Conservation (phyloP, 148 eudicot species). For the Talinum fruticosum region DNA sequence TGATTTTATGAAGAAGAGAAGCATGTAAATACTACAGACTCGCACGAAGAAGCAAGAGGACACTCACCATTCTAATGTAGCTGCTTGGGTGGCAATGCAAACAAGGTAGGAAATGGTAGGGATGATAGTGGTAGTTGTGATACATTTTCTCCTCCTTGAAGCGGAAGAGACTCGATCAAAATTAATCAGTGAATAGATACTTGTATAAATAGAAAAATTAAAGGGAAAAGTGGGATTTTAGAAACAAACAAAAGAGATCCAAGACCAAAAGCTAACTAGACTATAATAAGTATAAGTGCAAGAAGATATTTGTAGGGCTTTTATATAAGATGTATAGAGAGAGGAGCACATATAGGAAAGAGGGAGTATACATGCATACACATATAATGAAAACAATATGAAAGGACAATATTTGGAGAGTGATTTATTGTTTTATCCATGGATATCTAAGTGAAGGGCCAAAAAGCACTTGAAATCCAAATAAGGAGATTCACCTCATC, state of each 20-base stretch:
- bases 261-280: neutral
- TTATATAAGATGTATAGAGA: constrained; percentile 3
- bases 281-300: neutral
- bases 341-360: neutral
- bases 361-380: neutral
- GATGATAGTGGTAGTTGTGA: constrained; percentile 17
- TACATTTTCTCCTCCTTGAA: constrained; percentile 3
- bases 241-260: constrained; percentile 12
- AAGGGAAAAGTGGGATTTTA: neutral
- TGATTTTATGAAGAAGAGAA: too few species aligned
- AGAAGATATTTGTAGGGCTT: constrained; percentile 19
- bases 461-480: constrained; percentile 70
- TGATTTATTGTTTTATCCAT: constrained; percentile 44
- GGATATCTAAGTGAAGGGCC: constrained; percentile 85
- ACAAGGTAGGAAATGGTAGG: constrained; percentile 51
- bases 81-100: constrained; percentile 73
- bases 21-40: too few species aligned
- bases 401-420: neutral
- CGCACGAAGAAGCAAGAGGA: neutral
- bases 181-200: neutral
- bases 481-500: constrained; percentile 62
- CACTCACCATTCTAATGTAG: constrained; percentile 76
- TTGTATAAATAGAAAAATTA: neutral
- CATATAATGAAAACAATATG: neutral
- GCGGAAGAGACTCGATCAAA: neutral